Conservation (phyloP, 495 filamentous ascomycete genomes). For the Podospora didyma region DNA sequence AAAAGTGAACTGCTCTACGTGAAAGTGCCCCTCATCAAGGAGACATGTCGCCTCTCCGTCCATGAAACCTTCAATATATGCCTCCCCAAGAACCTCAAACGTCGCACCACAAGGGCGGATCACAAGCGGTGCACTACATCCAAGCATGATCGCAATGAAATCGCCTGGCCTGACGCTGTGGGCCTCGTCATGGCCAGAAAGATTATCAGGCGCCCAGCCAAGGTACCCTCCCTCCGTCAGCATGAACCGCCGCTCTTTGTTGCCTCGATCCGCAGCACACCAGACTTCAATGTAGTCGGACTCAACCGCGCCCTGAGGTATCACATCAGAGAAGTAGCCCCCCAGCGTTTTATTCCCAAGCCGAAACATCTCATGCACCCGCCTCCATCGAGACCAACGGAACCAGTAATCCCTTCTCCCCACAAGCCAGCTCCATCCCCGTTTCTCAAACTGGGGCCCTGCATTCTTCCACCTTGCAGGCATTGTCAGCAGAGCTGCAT, state of each 20-base stretch:
- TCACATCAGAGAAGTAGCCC: slow-evolving; percentile 10
- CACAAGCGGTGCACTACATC: slow-evolving; percentile 20
- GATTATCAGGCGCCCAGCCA: slow-evolving; percentile 19
- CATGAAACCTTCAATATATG: slow-evolving; percentile 15
- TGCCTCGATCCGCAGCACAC: slow-evolving; percentile 1
- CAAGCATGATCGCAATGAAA: slow-evolving; percentile 19
- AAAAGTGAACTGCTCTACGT: neutral
- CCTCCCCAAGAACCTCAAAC: slow-evolving; percentile 15
- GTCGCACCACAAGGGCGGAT: slow-evolving; percentile 9
- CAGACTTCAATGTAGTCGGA: slow-evolving; percentile 10
- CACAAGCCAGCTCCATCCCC: slow-evolving; percentile 11
- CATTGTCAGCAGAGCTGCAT: neutral
- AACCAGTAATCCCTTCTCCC: slow-evolving; percentile 8
- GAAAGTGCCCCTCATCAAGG: neutral
- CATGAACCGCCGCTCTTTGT: slow-evolving; percentile 17
- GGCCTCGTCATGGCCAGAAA: neutral
- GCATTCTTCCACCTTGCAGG: slow-evolving; percentile 8
- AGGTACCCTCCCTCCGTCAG: slow-evolving; percentile 14
- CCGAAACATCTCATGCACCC: neutral
- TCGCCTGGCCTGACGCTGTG: slow-evolving; percentile 11
- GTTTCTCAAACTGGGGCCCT: slow-evolving; percentile 1
- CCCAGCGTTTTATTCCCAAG: neutral
- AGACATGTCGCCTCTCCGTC: slow-evolving; percentile 7
- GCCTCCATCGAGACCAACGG: slow-evolving; percentile 2
- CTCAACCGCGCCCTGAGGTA: slow-evolving; percentile 13